Evolutionary conservation across 257 asterid genomes (phyloP).

Genomic region (Plectranthus barbatus): DNA sequence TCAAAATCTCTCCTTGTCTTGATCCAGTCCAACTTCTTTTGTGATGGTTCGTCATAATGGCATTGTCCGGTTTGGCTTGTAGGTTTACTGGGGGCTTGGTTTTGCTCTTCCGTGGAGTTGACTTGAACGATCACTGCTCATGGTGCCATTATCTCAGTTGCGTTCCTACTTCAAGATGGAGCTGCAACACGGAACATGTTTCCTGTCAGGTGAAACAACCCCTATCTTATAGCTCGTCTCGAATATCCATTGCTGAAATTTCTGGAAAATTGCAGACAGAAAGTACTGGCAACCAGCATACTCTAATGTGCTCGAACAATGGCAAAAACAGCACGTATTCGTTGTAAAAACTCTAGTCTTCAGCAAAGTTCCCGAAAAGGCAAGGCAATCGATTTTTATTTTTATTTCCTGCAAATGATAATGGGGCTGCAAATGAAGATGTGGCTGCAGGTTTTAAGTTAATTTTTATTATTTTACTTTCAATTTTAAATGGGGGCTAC

Average conservation of each 20-base stretch:
- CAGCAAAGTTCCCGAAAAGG: too few species aligned
- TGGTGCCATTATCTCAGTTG: slow-evolving; percentile 89
- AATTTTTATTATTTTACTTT: too few species aligned
- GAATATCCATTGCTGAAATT: neutral
- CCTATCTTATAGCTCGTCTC: neutral
- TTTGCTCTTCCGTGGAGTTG: slow-evolving; percentile 62
- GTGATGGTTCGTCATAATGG: too few species aligned
- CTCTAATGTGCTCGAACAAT: slow-evolving; percentile 54
- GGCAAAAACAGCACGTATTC: slow-evolving; percentile 37
- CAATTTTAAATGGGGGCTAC: too few species aligned
- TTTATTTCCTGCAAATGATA: too few species aligned
- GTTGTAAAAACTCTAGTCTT: too few species aligned
- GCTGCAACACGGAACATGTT: slow-evolving; percentile 51
- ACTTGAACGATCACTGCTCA: slow-evolving; percentile 62
- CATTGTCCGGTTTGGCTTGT: neutral
- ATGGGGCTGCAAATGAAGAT: too few species aligned
- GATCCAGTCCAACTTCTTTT: too few species aligned
- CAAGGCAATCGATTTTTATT: too few species aligned
- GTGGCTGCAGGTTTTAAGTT: too few species aligned
- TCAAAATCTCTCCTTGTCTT: too few species aligned
- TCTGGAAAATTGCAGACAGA: slow-evolving; percentile 39
- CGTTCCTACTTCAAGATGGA: slow-evolving; percentile 70
- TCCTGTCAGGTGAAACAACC: slow-evolving; percentile 50
- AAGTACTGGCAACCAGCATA: slow-evolving; percentile 46
- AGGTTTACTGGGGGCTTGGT: slow-evolving; percentile 55